These are phyloP conservation scores for Fusarium bulbicola DNA, from an alignment of 2,329 filamentous ascomycete species.

Conservation along the genomic window DNA sequence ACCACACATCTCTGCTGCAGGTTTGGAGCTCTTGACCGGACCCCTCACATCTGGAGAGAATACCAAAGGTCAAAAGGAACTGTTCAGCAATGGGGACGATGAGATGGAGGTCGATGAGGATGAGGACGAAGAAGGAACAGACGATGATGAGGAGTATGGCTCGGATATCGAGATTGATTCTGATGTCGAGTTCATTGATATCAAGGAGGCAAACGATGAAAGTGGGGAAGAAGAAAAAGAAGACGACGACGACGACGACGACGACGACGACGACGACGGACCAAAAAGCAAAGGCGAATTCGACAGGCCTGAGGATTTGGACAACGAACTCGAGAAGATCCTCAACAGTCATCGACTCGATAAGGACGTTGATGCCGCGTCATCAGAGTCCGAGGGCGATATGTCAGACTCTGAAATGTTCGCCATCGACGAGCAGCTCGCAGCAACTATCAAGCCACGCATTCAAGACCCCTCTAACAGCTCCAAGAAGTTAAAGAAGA, in stretches of 20 bases:
- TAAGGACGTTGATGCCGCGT: conserved; percentile 64
- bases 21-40: conserved; percentile 71
- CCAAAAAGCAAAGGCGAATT: conserved; percentile 53
- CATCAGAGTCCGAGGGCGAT: conserved; percentile 73
- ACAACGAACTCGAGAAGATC: conserved; percentile 80
- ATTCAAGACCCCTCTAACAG: conserved; percentile 65
- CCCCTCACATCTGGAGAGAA: conserved; percentile 84
- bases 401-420: conserved; percentile 99
- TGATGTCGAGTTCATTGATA: conserved; percentile 61
- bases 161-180: conserved; percentile 61
- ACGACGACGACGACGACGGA: conserved; percentile 53
- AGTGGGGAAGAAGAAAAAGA: conserved; percentile 57
- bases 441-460: conserved; percentile 84
- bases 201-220: conserved; percentile 53
- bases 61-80: conserved; percentile 81
- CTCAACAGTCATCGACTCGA: conserved; percentile 76
- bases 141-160: conserved; percentile 53
- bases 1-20: conserved; percentile 75
- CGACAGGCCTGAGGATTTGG: conserved; percentile 62
- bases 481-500: conserved; percentile 85
- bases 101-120: conserved; percentile 61
- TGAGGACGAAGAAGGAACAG: conserved; percentile 52
- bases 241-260: conserved; percentile 55
- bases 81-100: conserved; percentile 78
- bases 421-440: conserved; percentile 82